Conservation (phyloP, 768 basidiomycete species). For the Rhizopogon roseolus region DNA sequence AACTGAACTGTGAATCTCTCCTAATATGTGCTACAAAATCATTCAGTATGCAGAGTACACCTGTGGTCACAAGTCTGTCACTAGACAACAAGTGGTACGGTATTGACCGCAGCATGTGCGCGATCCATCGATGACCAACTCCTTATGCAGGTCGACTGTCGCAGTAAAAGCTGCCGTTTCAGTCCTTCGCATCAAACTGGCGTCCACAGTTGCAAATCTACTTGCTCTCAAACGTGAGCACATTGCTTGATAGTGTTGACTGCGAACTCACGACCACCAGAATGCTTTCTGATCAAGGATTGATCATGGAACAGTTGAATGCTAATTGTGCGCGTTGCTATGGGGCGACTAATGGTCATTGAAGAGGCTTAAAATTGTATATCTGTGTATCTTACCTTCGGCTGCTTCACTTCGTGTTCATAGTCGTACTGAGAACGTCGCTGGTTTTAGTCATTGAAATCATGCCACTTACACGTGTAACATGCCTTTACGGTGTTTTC, state of each 20-base stretch:
- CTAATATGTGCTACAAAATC: slow-evolving; percentile 30
- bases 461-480: background rate
- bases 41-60: slow-evolving; percentile 26
- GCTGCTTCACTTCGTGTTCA: background rate
- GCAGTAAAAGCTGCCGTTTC: slow-evolving; percentile 30
- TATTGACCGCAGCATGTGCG: background rate
- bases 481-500: too few relatives aligned
- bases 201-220: slow-evolving; percentile 32
- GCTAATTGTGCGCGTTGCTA: slow-evolving; percentile 13
- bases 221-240: slow-evolving; percentile 35
- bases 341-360: slow-evolving; percentile 21
- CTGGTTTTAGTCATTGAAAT: background rate
- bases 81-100: slow-evolving; percentile 31
- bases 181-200: slow-evolving; percentile 31
- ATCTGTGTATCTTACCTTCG: background rate
- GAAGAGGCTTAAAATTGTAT: background rate
- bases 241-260: background rate
- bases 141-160: slow-evolving; percentile 44
- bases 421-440: background rate
- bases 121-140: background rate
- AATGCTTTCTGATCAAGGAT: slow-evolving; percentile 22
- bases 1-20: background rate
- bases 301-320: slow-evolving; percentile 17
- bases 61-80: slow-evolving; percentile 27
- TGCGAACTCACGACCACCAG: slow-evolving; percentile 12